Evolutionary conservation across 2,329 filamentous ascomycete species (phyloP).

Genomic region (Kalmusia sp.): DNA sequence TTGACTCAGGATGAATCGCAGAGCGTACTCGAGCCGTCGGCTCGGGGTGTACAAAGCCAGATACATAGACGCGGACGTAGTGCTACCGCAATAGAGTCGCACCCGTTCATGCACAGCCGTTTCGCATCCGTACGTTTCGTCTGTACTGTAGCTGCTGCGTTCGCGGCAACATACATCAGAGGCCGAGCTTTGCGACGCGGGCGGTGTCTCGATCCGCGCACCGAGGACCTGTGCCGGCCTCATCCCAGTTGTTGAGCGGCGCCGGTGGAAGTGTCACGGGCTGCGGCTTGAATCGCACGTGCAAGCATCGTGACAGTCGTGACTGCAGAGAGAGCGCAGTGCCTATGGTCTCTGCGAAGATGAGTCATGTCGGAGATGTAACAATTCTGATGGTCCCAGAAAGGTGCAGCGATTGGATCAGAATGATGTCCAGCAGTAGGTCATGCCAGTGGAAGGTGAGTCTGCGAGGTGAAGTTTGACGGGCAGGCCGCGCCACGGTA

Average conservation of each 20-base stretch:
- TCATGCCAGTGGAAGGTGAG: too few relatives aligned
- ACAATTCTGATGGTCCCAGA: too few relatives aligned
- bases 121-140: conserved; percentile 8
- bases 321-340: too few relatives aligned
- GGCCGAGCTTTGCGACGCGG: conserved; percentile 19
- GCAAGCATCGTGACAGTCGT: not conserved
- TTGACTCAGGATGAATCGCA: conserved; percentile 1
- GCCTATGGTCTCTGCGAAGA: too few relatives aligned
- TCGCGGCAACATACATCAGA: conserved; percentile 16
- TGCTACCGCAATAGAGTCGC: conserved; percentile 10
- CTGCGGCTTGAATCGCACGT: not conserved
- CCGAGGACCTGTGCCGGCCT: not conserved
- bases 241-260: conserved; percentile 1
- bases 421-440: too few relatives aligned
- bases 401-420: too few relatives aligned
- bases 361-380: too few relatives aligned
- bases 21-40: not conserved
- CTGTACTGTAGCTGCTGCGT: conserved; percentile 17
- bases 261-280: conserved; percentile 11
- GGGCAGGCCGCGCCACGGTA: not conserved
- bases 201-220: conserved; percentile 19
- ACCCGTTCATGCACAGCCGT: conserved; percentile 18
- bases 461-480: too few relatives aligned
- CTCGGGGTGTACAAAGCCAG: conserved; percentile 1
- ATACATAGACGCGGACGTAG: not conserved